A percentile compares a stretch with the other conserved stretches of the same genome.
phyloP scores from a whole-genome alignment of 805 yeast species.

The Ogataea siamensis region DNA sequence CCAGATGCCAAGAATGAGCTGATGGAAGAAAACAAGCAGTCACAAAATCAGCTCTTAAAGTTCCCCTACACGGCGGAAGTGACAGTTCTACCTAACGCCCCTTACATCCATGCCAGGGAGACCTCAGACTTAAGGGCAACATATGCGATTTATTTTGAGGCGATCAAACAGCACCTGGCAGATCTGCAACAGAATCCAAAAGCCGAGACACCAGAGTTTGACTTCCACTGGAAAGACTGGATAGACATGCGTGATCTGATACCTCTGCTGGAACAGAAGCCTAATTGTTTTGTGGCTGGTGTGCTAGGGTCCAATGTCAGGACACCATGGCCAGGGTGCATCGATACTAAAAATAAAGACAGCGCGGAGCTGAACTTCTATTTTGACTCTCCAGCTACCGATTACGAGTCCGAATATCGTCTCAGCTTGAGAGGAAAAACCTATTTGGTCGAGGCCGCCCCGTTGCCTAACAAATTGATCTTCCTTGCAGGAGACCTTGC shows the following conservation, averaged over 20 bases:
- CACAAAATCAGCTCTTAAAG: conserved; percentile 13
- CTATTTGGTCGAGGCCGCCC: conserved; percentile 42
- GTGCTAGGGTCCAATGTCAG: conserved; percentile 40
- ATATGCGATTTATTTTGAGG: conserved; percentile 33
- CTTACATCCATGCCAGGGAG: conserved; percentile 36
- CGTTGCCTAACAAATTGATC: conserved; percentile 42
- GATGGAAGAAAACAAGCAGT: conserved; percentile 18
- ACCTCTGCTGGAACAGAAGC: conserved; percentile 38
- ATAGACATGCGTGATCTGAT: conserved; percentile 44
- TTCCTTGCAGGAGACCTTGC: conserved; percentile 43
- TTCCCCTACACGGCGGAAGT: conserved; percentile 35
- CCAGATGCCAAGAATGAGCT: conserved; percentile 23
- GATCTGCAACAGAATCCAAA: conserved; percentile 26
- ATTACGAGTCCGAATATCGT: conserved; percentile 38
- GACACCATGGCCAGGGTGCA: conserved; percentile 42
- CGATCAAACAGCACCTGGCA: conserved; percentile 31
- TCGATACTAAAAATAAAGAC: conserved; percentile 27
- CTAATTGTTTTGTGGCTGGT: conserved; percentile 45
- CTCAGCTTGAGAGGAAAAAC: conserved; percentile 40
- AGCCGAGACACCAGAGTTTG: conserved; percentile 36
- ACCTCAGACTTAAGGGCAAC: conserved; percentile 37
- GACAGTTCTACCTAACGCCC: conserved; percentile 38
- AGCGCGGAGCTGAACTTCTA: conserved; percentile 25
- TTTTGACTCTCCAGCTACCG: conserved; percentile 29
- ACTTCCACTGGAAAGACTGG: conserved; percentile 59